Conservation (phyloP, 192 early-diverging fungal species). For the Neocallimastix lanati region DNA sequence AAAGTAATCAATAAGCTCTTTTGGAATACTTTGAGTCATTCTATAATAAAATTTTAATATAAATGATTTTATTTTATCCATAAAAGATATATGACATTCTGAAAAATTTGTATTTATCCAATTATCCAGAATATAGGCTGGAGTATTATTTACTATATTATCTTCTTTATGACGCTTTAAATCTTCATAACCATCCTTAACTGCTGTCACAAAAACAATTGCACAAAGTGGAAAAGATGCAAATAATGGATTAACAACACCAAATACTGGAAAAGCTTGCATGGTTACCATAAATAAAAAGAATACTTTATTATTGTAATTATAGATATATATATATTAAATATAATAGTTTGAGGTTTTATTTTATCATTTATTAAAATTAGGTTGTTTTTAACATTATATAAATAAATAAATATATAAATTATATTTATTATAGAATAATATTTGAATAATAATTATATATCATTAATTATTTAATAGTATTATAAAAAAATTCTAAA, state of each 20-base stretch:
- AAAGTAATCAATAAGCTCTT: background rate
- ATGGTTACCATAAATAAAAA: conserved; percentile 70
- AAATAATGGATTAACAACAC: conserved; percentile 44
- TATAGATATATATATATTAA: too few relatives aligned
- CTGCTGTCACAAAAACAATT: conserved; percentile 56
- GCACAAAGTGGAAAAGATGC: conserved; percentile 64
- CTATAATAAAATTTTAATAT: background rate
- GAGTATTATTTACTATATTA: conserved; percentile 49
- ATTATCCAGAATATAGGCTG: conserved; percentile 20
- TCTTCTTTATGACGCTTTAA: conserved; percentile 70
- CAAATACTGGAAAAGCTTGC: conserved; percentile 55
- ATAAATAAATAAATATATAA: too few relatives aligned
- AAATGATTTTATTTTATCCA: background rate
- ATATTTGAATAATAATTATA: too few relatives aligned
- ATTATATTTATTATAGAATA: too few relatives aligned
- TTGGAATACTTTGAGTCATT: background rate
- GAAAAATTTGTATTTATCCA: conserved; percentile 36
- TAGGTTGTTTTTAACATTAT: too few relatives aligned
- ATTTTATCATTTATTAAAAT: too few relatives aligned
- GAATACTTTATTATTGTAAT: too few relatives aligned
- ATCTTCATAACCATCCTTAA: conserved; percentile 89
- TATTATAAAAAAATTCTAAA: too few relatives aligned
- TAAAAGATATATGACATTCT: background rate
- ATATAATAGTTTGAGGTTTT: too few relatives aligned
- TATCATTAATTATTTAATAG: too few relatives aligned